A percentile compares a stretch with the other conserved stretches of the same genome.
Evolutionary conservation across 225 moss, liverwort and hornwort species (phyloP).

Genomic region (Asterella californica): DNA sequence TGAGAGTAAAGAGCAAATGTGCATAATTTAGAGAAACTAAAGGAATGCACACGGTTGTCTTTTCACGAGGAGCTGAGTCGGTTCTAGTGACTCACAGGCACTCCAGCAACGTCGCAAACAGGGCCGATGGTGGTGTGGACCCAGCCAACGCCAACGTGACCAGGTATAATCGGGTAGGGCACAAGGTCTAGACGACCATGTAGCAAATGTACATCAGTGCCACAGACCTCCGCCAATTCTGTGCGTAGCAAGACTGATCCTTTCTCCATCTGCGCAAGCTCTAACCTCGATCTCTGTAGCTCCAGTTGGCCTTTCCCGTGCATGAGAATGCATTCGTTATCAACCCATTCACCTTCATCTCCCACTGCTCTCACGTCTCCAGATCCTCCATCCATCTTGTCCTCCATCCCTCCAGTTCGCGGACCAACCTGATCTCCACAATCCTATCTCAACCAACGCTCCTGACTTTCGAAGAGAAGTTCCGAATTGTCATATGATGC

Average conservation of each 20-base stretch:
- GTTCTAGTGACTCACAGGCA: constrained; percentile 32
- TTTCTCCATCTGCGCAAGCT: constrained; percentile 52
- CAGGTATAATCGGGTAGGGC: constrained; percentile 78
- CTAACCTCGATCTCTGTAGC: constrained; percentile 38
- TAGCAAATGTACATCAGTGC: constrained; percentile 72
- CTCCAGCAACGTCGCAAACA: constrained; percentile 56
- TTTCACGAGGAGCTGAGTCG: not conserved
- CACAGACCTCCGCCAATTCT: constrained; percentile 67
- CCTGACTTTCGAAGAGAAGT: no score
- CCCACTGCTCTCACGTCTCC: not conserved
- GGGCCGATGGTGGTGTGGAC: constrained; percentile 49
- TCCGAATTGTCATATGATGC: not conserved
- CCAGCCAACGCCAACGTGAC: constrained; percentile 76
- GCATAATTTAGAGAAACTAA: not conserved
- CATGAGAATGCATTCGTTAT: constrained; percentile 45
- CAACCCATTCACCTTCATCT: constrained; percentile 21
- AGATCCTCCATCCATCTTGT: not conserved
- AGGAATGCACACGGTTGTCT: not conserved
- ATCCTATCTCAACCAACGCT: no score
- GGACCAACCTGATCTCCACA: not conserved
- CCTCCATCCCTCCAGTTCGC: not conserved
- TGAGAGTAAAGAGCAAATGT: not conserved
- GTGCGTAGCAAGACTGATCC: constrained; percentile 66
- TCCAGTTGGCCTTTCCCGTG: constrained; percentile 32
- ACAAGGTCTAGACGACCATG: constrained; percentile 71